Conservation (phyloP, 192 early-diverging fungal genomes). For the Coemansia sp. region DNA sequence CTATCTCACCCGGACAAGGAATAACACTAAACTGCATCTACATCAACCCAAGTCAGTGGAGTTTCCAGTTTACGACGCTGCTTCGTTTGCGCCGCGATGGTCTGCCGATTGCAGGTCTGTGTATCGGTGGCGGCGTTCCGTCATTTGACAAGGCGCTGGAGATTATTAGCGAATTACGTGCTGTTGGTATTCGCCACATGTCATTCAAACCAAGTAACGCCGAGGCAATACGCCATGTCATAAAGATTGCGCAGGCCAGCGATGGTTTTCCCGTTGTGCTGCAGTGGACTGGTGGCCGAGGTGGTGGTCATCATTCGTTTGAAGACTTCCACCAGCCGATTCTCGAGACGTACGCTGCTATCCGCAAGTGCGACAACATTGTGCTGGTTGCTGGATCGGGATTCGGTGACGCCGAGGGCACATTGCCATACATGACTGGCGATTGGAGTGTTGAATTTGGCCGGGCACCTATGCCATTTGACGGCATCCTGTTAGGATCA, state of each 20-base stretch:
- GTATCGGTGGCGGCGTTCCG: slow-evolving; percentile 91
- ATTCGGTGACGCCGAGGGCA: slow-evolving; percentile 83
- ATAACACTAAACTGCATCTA: slow-evolving; percentile 94
- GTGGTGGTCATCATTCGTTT: slow-evolving; percentile 93
- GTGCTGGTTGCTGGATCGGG: slow-evolving; percentile 87
- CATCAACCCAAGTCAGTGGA: slow-evolving; percentile 86
- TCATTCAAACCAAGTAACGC: slow-evolving; percentile 86
- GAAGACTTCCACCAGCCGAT: slow-evolving; percentile 93
- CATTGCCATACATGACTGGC: slow-evolving; percentile 87
- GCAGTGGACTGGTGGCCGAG: slow-evolving; percentile 97
- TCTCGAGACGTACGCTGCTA: slow-evolving; percentile 61
- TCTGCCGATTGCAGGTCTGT: slow-evolving; percentile 87
- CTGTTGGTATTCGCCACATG: slow-evolving; percentile 65
- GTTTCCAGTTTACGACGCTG: slow-evolving; percentile 73
- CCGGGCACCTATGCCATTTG: slow-evolving; percentile 90
- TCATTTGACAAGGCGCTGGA: slow-evolving; percentile 79
- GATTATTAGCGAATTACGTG: slow-evolving; percentile 58
- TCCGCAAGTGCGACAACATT: slow-evolving; percentile 78
- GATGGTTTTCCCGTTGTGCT: slow-evolving; percentile 84
- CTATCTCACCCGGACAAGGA: slow-evolving; percentile 76
- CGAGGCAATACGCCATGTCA: slow-evolving; percentile 75
- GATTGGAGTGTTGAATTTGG: slow-evolving; percentile 81
- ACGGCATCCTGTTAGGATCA: slow-evolving; percentile 91
- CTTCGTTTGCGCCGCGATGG: slow-evolving; percentile 80
- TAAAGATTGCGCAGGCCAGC: slow-evolving; percentile 80